phyloP scores from a whole-genome alignment of 1,139 yeast species.

The Kodamaea alishanica region DNA sequence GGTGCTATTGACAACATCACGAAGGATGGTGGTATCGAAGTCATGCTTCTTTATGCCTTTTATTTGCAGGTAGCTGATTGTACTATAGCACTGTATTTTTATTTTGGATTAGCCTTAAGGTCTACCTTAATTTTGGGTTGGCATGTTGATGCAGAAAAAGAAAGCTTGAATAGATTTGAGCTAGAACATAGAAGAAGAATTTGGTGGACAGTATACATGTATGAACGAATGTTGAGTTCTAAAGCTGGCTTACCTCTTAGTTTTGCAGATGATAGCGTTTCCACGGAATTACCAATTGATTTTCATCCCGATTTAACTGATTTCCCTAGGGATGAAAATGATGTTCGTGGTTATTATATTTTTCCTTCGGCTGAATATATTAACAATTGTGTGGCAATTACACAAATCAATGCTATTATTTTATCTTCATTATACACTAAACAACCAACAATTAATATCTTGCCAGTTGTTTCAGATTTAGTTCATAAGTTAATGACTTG shows the following conservation, averaged over 20 bases:
- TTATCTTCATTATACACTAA: constrained; percentile 70
- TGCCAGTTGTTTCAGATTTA: constrained; percentile 69
- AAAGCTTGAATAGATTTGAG: constrained; percentile 57
- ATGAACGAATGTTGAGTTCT: constrained; percentile 79
- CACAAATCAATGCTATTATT: constrained; percentile 75
- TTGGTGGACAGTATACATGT: constrained; percentile 93
- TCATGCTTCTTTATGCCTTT: constrained; percentile 70
- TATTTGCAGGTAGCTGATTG: constrained; percentile 84
- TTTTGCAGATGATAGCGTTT: constrained; percentile 73
- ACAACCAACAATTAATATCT: constrained; percentile 68
- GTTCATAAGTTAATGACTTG: constrained; percentile 69
- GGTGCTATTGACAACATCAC: constrained; percentile 78
- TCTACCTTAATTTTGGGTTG: constrained; percentile 73
- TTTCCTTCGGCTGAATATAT: constrained; percentile 81
- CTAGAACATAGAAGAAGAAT: constrained; percentile 76
- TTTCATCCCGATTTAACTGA: constrained; percentile 56
- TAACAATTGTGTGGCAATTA: constrained; percentile 73
- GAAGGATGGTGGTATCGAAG: constrained; percentile 81
- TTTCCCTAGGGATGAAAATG: constrained; percentile 50
- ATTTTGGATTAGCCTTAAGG: constrained; percentile 74
- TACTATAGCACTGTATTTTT: constrained; percentile 76
- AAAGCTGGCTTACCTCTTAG: constrained; percentile 83
- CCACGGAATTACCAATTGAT: constrained; percentile 73
- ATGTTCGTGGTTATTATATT: constrained; percentile 53
- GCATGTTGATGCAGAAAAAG: constrained; percentile 80